Conservation (phyloP, 1,284 basidiomycete species). For the Ganoderma lucidum region DNA sequence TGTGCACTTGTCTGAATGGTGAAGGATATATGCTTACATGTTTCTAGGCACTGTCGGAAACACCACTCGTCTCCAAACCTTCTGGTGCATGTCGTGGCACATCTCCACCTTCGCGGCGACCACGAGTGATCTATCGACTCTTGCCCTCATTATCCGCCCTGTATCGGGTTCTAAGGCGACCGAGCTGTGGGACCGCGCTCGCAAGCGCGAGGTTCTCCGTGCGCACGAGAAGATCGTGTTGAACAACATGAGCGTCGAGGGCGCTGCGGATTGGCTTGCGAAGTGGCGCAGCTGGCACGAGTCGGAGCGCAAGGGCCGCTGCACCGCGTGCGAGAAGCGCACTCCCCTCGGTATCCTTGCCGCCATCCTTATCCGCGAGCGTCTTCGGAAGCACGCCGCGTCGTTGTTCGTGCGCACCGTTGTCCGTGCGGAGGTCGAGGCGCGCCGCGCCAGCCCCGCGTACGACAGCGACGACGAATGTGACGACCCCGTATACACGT, state of each 20-base stretch:
- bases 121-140: slow-evolving; percentile 60
- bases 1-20: neutral
- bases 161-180: slow-evolving; percentile 49
- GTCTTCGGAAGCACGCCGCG: slow-evolving; percentile 58
- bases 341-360: slow-evolving; percentile 62
- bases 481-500: slow-evolving; percentile 36
- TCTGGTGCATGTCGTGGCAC: slow-evolving; percentile 55
- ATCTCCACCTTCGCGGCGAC: slow-evolving; percentile 48
- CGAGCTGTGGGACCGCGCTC: slow-evolving; percentile 43
- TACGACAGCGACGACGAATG: slow-evolving; percentile 39
- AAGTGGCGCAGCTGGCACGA: slow-evolving; percentile 45
- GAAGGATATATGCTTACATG: slow-evolving; percentile 2
- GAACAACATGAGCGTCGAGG: slow-evolving; percentile 55
- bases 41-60: slow-evolving; percentile 45
- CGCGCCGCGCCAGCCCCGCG: slow-evolving; percentile 24
- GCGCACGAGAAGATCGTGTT: slow-evolving; percentile 65
- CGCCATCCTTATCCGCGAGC: slow-evolving; percentile 53
- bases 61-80: slow-evolving; percentile 56
- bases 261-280: slow-evolving; percentile 52
- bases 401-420: slow-evolving; percentile 60
- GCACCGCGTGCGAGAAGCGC: slow-evolving; percentile 43
- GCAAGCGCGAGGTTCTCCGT: slow-evolving; percentile 45
- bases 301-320: slow-evolving; percentile 42
- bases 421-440: slow-evolving; percentile 38
- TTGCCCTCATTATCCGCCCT: slow-evolving; percentile 60